A percentile compares a stretch with the other conserved stretches of the same genome.
phyloP scores from a whole-genome alignment of 805 yeast genomes.

The Priceomyces melissophilus region DNA sequence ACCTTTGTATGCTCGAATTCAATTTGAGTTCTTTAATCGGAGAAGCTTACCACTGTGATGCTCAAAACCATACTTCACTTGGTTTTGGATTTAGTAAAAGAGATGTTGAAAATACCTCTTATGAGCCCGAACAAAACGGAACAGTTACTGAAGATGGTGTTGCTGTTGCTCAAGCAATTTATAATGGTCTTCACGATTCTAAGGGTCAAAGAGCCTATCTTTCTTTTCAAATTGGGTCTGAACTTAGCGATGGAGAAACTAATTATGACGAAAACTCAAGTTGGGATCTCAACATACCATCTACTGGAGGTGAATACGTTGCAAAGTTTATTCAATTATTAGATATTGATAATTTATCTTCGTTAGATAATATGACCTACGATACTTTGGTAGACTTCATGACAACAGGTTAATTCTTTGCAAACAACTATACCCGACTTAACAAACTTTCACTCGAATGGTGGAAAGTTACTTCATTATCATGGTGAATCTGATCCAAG shows the following conservation, averaged over 20 bases:
- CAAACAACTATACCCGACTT: slow-evolving; percentile 7
- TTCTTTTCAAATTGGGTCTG: slow-evolving; percentile 4
- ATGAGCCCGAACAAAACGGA: slow-evolving; percentile 6
- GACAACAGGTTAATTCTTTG: slow-evolving; percentile 4
- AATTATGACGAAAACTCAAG: slow-evolving; percentile 1
- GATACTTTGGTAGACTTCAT: slow-evolving; percentile 6
- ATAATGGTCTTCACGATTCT: slow-evolving; percentile 4
- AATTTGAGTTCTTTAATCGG: slow-evolving; percentile 5
- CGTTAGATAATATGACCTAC: slow-evolving; percentile 3
- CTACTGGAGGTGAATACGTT: slow-evolving; percentile 7
- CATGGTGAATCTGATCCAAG: too few species aligned
- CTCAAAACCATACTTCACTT: slow-evolving; percentile 1
- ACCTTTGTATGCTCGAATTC: slow-evolving; percentile 5
- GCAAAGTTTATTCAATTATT: slow-evolving; percentile 6
- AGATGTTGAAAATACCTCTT: background rate
- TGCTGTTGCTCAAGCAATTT: slow-evolving; percentile 7
- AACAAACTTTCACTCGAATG: too few species aligned
- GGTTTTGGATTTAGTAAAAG: slow-evolving; percentile 4
- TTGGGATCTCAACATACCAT: slow-evolving; percentile 5
- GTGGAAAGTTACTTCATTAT: too few species aligned
- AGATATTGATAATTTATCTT: slow-evolving; percentile 3
- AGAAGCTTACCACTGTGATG: slow-evolving; percentile 4
- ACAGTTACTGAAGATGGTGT: slow-evolving; percentile 6
- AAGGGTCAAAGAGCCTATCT: slow-evolving; percentile 6
- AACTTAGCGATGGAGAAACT: slow-evolving; percentile 4